Base-by-base conservation (phyloP, 345 rosid species). In the Arabidopsis arenosa region DNA sequence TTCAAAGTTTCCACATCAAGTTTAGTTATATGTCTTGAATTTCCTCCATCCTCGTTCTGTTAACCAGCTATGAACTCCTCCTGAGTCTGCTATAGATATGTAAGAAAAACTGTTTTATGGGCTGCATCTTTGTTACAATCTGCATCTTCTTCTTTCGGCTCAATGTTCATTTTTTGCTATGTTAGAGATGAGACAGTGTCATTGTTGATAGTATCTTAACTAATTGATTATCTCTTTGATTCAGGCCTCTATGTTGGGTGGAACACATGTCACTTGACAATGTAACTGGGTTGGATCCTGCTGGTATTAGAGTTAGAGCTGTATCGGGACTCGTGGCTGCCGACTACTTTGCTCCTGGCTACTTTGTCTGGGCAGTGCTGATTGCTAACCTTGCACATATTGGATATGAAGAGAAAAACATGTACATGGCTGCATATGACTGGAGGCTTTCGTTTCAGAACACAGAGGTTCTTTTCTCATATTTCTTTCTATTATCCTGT, bases 341-440 rank as follows among this genome's bases (percentile, higher is more conserved):
- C 1, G 98, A 94, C 80, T 94, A 94, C 85, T 92, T 94, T 85
- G 89, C 88, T 65, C 91, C 97, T 23, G 99, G 99, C 17, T 94
- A 90, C 82, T 94, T 92, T 76, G 97, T 94, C 28, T 94, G 99
- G 97, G 99, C 99, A 3, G 97, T 94, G 81, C 73, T 92, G 81
- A 94, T 94, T 68, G 97, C 96, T 75, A 94, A 92, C 80, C 84
- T 94, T 78, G 97, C 99, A 70, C 92, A 83, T 53, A 84, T 94
- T 75, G 99, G 99, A 65, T 94, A 94, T 60, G 99, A 94, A 74
- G 99, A 92, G 77, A 94, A 93, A 79, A 92, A 85, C 47, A 90
- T 94, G 99, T 89, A 87, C 73, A 94, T 92, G 99, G 99, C 97
- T 77, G 81, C 99, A 12, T 94, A 94, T 81, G 97, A 94, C 80